Conservation (phyloP, 106 monocot species). For the Dendrobium chrysotoxum region DNA sequence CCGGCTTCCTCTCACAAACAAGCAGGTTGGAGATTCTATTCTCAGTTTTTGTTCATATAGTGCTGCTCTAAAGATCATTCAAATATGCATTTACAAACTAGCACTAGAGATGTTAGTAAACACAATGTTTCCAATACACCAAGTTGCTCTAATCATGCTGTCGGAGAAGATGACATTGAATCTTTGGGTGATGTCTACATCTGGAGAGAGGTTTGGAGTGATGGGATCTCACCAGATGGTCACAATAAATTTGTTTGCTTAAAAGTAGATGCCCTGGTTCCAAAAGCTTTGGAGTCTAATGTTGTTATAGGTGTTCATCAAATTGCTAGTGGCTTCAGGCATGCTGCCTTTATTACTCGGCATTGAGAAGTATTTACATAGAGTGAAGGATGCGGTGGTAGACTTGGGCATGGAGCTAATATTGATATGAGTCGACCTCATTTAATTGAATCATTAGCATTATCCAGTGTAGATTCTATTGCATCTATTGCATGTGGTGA, state of each 20-base stretch:
- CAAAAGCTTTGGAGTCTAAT: constrained; percentile 75
- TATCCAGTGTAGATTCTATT: constrained; percentile 40
- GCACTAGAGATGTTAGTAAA: too few species aligned
- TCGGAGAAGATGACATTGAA: neutral
- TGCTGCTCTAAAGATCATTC: too few species aligned
- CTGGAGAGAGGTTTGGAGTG: too few species aligned
- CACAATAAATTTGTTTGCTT: constrained; percentile 15
- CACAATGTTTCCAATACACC: too few species aligned
- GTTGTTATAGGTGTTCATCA: constrained; percentile 64
- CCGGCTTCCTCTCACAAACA: too few species aligned
- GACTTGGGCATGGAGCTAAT: constrained; percentile 71
- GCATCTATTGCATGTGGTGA: too few species aligned
- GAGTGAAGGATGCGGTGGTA: constrained; percentile 90
- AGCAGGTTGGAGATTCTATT: too few species aligned
- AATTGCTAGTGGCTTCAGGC: constrained; percentile 75
- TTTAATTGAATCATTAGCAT: constrained; percentile 70
- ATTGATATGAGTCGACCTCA: constrained; percentile 55
- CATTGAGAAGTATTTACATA: constrained; percentile 82
- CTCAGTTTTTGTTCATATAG: too few species aligned
- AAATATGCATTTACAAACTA: too few species aligned
- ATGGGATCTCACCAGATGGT: constrained; percentile 9
- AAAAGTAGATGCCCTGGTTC: constrained; percentile 59
- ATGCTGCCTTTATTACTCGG: constrained; percentile 72
- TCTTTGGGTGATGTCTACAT: too few species aligned
- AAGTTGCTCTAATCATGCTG: neutral